Conservation (phyloP, 495 filamentous ascomycete species). For the Penicillium samsonianum region DNA sequence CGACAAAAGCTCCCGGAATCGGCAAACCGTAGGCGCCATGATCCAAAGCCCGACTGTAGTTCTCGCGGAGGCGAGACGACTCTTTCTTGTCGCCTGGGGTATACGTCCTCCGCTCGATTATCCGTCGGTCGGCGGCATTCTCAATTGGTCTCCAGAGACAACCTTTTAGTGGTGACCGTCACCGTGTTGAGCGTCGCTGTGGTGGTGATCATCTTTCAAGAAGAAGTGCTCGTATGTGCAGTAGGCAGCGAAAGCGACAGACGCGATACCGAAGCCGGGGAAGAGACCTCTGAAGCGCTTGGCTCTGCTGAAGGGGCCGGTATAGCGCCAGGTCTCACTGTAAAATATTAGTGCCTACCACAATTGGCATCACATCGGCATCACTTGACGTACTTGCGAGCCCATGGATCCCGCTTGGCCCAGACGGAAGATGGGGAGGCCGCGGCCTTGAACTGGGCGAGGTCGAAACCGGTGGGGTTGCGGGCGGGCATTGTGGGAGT, state of each 20-base stretch:
- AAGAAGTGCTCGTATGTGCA: slow-evolving; percentile 87
- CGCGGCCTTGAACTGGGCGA: slow-evolving; percentile 68
- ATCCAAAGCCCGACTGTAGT: slow-evolving; percentile 17
- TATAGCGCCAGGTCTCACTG: slow-evolving; percentile 95
- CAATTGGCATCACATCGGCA: slow-evolving; percentile 2
- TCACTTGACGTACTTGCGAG: slow-evolving; percentile 58
- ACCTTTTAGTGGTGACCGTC: slow-evolving; percentile 46
- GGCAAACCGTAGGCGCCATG: slow-evolving; percentile 10
- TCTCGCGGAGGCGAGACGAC: slow-evolving; percentile 18
- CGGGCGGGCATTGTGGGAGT: slow-evolving; percentile 46
- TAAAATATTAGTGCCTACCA: slow-evolving; percentile 18
- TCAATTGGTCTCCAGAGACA: slow-evolving; percentile 12
- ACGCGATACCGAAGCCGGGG: slow-evolving; percentile 88
- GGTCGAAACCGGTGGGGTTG: slow-evolving; percentile 85
- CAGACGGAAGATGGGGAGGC: slow-evolving; percentile 57
- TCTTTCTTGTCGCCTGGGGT: slow-evolving; percentile 28
- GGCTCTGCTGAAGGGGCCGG: slow-evolving; percentile 80
- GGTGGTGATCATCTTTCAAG: slow-evolving; percentile 72
- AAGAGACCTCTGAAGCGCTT: slow-evolving; percentile 85
- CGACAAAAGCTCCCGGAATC: slow-evolving; percentile 13
- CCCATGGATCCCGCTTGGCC: slow-evolving; percentile 82
- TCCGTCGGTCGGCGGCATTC: slow-evolving; percentile 16
- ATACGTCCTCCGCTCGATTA: slow-evolving; percentile 30
- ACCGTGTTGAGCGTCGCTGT: slow-evolving; percentile 49
- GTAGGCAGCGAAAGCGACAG: slow-evolving; percentile 87